Conservation (phyloP, 345 rosid species). For the Syzygium oleosum region DNA sequence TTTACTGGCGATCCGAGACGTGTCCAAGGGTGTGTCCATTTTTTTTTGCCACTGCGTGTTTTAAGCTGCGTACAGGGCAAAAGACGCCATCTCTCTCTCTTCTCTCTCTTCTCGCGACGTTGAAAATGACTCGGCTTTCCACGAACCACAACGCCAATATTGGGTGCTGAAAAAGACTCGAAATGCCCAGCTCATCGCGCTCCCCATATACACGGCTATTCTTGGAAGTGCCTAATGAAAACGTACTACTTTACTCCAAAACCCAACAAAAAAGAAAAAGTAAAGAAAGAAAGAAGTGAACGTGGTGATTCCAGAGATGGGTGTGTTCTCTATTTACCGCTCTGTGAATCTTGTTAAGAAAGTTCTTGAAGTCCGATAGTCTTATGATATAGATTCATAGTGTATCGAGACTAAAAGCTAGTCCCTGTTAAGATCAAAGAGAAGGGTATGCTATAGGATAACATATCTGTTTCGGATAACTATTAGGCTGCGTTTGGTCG, state of each 20-base stretch:
- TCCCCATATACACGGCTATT: neutral
- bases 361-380: neutral
- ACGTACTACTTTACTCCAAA: neutral
- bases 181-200: neutral
- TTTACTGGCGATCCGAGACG: slow-evolving; percentile 17
- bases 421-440: neutral
- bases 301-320: neutral
- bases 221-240: neutral
- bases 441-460: neutral
- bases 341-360: neutral
- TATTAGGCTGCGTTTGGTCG: neutral
- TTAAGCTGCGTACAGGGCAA: slow-evolving; percentile 53
- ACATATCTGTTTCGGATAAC: neutral
- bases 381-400: neutral
- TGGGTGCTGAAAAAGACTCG: neutral
- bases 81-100: slow-evolving; percentile 36
- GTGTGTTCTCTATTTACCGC: neutral
- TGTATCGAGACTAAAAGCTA: neutral
- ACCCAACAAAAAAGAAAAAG: neutral
- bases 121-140: slow-evolving; percentile 34
- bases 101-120: slow-evolving; percentile 1
- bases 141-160: neutral
- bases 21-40: slow-evolving; percentile 17
- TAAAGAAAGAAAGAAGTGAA: neutral
- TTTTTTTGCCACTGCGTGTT: slow-evolving; percentile 34